A percentile compares a stretch with the other conserved stretches of the same genome.
Evolutionary conservation across 345 rosid genomes (phyloP).

Genomic region (Populus euphratica): DNA sequence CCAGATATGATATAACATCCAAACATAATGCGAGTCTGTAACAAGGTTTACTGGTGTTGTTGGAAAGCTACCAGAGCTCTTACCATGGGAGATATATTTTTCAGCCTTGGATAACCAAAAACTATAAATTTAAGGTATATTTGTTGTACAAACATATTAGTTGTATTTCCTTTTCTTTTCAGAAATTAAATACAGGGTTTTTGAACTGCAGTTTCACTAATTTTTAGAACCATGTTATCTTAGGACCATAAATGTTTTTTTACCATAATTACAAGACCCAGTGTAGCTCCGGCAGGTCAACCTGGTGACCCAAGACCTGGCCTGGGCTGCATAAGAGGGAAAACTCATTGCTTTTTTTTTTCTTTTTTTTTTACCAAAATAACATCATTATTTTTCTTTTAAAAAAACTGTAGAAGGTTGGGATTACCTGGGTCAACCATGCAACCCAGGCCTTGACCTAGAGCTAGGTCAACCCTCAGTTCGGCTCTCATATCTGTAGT

Average conservation of each 20-base stretch:
- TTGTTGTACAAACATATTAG: neutral
- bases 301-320: too few species aligned
- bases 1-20: neutral
- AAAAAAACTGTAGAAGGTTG: too few species aligned
- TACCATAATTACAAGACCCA: too few species aligned
- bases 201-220: neutral
- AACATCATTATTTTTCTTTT: too few species aligned
- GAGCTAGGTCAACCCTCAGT: too few species aligned
- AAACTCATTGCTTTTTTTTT: too few species aligned
- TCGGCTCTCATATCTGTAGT: too few species aligned
- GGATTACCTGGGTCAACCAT: too few species aligned
- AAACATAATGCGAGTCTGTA: neutral
- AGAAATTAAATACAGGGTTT: neutral
- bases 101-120: neutral
- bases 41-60: neutral
- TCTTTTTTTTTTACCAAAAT: too few species aligned
- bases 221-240: neutral
- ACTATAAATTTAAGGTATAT: neutral
- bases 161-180: neutral
- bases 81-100: neutral
- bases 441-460: too few species aligned
- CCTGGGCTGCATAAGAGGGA: too few species aligned
- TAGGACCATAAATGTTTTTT: neutral
- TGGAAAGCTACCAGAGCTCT: neutral
- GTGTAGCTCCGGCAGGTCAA: too few species aligned